A percentile compares a stretch with the other conserved stretches of the same genome.
Conservation (phyloP, 202 grass and related monocot genomes). For the Zoysia matrella region DNA sequence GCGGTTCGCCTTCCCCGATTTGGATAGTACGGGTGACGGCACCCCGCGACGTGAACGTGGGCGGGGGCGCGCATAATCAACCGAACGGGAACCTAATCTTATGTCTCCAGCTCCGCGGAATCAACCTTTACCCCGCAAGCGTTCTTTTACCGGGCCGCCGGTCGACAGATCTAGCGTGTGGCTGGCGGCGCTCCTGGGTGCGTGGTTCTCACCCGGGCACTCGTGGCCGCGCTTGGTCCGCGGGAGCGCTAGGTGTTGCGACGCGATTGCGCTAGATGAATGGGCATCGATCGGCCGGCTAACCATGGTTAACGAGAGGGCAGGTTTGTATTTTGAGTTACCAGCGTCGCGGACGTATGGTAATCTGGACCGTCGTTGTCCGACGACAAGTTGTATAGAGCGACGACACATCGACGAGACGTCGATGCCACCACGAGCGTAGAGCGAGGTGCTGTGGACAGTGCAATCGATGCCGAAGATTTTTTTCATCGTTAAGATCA, state of each 20-base stretch:
- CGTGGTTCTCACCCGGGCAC: constrained; percentile 27
- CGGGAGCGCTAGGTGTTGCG: constrained; percentile 18
- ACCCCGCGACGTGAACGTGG: constrained; percentile 17
- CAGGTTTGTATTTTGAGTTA: not conserved
- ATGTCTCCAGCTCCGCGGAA: constrained; percentile 40
- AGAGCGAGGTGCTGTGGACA: too few species aligned
- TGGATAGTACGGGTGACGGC: constrained; percentile 36
- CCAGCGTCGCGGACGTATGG: not conserved
- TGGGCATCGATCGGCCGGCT: not conserved
- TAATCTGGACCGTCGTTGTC: constrained; percentile 12
- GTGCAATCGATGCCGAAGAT: too few species aligned
- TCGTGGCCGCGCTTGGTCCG: not conserved
- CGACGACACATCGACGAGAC: too few species aligned
- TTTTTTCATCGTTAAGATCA: too few species aligned
- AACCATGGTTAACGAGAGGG: constrained; percentile 6
- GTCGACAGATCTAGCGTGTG: not conserved
- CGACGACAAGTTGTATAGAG: not conserved
- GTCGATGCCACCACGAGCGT: too few species aligned
- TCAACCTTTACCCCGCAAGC: not conserved
- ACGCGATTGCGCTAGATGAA: constrained; percentile 16
- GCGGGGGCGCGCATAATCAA: not conserved
- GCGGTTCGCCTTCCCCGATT: constrained; percentile 32
- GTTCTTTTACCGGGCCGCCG: constrained; percentile 5
- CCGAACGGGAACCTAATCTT: constrained; percentile 40
- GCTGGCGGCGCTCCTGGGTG: not conserved